These are phyloP conservation scores for Arabidopsis lyrata DNA, from an alignment of 441 rosid genomes.

Conservation along the genomic window DNA sequence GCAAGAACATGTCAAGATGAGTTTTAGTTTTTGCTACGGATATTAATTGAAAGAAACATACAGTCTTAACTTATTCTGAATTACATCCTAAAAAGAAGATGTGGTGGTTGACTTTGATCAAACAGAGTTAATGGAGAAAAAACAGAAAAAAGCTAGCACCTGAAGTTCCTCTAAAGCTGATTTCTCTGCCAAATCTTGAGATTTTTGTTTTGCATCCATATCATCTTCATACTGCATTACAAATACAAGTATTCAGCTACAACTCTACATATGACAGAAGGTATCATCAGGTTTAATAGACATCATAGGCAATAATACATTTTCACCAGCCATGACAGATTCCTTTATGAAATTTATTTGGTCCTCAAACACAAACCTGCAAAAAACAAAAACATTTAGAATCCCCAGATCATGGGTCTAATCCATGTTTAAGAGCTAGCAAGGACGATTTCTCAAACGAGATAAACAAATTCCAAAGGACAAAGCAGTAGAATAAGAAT, in stretches of 20 bases:
- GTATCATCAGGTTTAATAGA: constrained; percentile 22
- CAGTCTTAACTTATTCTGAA: constrained; percentile 11
- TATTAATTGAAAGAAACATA: constrained; percentile 17
- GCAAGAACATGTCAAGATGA: constrained; percentile 5
- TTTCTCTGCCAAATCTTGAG: constrained; percentile 56
- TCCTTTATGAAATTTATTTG: constrained; percentile 88
- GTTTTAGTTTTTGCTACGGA: constrained; percentile 16
- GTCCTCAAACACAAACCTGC: constrained; percentile 89
- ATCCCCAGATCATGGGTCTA: constrained; percentile 21
- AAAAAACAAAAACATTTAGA: constrained; percentile 5
- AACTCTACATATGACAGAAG: constrained; percentile 21
- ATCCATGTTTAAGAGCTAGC: constrained; percentile 11
- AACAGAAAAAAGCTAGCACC: constrained; percentile 51
- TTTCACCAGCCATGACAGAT: constrained; percentile 84
- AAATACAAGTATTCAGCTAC: constrained; percentile 27
- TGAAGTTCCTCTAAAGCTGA: constrained; percentile 85
- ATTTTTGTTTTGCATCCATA: constrained; percentile 48
- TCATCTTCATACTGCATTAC: constrained; percentile 63
- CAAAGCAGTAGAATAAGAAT: constrained; percentile 7
- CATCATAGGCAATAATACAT: constrained; percentile 53
- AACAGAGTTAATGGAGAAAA: constrained; percentile 14
- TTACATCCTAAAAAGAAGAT: constrained; percentile 15
- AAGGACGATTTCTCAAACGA: constrained; percentile 10
- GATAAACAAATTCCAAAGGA: constrained; percentile 11
- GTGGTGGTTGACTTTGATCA: constrained; percentile 25